Base-by-base conservation (phyloP, 768 basidiomycete species). In the Pleurotus giganteus region DNA sequence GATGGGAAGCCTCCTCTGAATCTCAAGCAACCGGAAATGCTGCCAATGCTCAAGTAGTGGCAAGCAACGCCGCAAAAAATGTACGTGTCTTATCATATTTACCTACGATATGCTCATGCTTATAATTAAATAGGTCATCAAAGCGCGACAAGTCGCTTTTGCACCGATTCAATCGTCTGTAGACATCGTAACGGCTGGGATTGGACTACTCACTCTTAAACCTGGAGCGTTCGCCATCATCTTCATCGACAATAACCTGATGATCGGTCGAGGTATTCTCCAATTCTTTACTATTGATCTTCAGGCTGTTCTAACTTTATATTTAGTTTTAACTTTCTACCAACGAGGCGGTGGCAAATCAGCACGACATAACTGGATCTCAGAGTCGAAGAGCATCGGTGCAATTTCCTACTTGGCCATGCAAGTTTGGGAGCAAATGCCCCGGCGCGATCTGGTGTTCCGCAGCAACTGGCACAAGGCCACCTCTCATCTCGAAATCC, bases 21-120 rank as follows among this genome's bases (percentile, higher is more conserved):
- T 19, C 26, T 21, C 24, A 41, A 12, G 6, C 13, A 9, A 49
- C 39, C n/a, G 63, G 65, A 2, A 66, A 66, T 49, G 43, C 58
- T 2, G 57, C 57, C 12, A 67, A 65, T 57, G 65, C 66, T 5
- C 59, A 57, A 17, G 11, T 50, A 3, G 58, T 57, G 0, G 60
- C 65, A 13, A 29, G 45, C 0, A 43, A 41, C 0, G 26, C 27
- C 15, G 60, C 63, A 1, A 50, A 42, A 24, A 46, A 56, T 17
- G 59, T 53, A 31, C 39, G 46, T 7, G 39, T 11, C 41, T 32
- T n/a, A n/a, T n/a, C n/a, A n/a, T 13, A 13, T 31, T 56, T 47
- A 45, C 50, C 11, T 21, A 17, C 34, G 26, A 5, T 29, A 17
- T 15, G n/a, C 23, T 21, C 15, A 17, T 32, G 28, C 36, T 37